Conservation (phyloP, 208 protist species). For the Acanthamoeba comandoni region DNA sequence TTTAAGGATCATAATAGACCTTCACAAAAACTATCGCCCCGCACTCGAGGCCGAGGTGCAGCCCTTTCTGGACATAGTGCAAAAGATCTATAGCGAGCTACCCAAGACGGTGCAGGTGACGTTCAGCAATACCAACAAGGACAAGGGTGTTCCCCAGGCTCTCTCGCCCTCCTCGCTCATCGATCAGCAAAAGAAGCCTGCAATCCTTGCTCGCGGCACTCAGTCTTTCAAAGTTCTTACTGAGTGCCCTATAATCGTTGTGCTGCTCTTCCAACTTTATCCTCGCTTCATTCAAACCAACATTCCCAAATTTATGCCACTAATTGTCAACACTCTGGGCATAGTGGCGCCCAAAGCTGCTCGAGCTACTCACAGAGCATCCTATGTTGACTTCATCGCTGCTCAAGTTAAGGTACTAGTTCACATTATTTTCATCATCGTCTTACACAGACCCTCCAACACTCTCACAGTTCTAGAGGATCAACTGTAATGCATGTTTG, state of each 20-base stretch:
- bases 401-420: conserved; percentile 86
- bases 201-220: conserved; percentile 14
- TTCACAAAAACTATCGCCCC: conserved; percentile 88
- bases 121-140: conserved; percentile 72
- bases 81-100: conserved; percentile 85
- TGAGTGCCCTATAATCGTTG: conserved; percentile 91
- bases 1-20: conserved; percentile 90
- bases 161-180: background rate
- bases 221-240: conserved; percentile 89
- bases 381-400: conserved; percentile 86
- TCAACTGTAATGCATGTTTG: background rate
- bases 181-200: background rate
- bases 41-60: conserved; percentile 85
- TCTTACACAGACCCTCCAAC: background rate
- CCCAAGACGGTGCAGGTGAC: conserved; percentile 72
- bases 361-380: background rate
- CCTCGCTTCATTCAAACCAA: conserved; percentile 77
- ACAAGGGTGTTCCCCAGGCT: background rate
- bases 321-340: conserved; percentile 84
- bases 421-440: too few relatives aligned
- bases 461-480: background rate
- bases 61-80: conserved; percentile 88
- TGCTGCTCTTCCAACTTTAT: conserved; percentile 91
- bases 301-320: conserved; percentile 87
- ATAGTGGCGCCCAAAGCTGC: conserved; percentile 76